A percentile compares a stretch with the other conserved stretches of the same genome.
Evolutionary conservation across 2,329 filamentous ascomycete species (phyloP).

Genomic region (Neofusicoccum parvum): DNA sequence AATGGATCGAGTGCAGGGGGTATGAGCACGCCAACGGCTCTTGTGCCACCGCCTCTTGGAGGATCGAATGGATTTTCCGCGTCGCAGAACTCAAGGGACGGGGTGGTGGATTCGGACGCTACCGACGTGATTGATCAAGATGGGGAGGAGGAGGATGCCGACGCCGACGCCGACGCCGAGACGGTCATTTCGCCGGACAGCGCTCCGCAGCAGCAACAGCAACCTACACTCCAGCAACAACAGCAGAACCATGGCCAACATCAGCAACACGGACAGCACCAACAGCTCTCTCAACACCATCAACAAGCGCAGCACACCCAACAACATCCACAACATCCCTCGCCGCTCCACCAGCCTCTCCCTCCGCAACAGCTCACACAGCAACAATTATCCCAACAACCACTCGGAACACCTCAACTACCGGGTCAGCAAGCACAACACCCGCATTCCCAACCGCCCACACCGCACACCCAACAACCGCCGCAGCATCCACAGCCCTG

Average conservation of each 20-base stretch:
- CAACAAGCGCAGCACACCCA: not conserved
- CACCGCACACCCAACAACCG: conserved; percentile 3
- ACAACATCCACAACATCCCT: conserved; percentile 11
- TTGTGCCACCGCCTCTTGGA: not conserved
- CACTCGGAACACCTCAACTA: conserved; percentile 12
- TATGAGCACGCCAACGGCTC: conserved; percentile 5
- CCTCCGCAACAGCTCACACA: conserved; percentile 16
- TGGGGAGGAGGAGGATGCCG: conserved; percentile 9
- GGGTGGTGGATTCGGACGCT: conserved; percentile 13
- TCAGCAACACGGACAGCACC: conserved; percentile 13
- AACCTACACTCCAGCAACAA: not conserved
- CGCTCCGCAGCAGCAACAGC: conserved; percentile 11
- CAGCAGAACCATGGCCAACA: conserved; percentile 12
- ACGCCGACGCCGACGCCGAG: conserved; percentile 19
- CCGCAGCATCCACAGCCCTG: conserved; percentile 8
- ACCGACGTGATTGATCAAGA: conserved; percentile 19
- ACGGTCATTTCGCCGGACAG: conserved; percentile 12
- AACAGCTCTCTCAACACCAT: conserved; percentile 31
- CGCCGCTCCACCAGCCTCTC: conserved; percentile 13
- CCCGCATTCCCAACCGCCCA: conserved; percentile 15
- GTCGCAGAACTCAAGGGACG: conserved; percentile 9
- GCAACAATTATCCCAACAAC: conserved; percentile 16
- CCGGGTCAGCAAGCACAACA: conserved; percentile 10
- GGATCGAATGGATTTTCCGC: conserved; percentile 1
- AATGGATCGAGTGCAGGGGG: conserved; percentile 1